phyloP scores from a whole-genome alignment of 2,329 filamentous ascomycete species.

The Epichloe gansuensis region DNA sequence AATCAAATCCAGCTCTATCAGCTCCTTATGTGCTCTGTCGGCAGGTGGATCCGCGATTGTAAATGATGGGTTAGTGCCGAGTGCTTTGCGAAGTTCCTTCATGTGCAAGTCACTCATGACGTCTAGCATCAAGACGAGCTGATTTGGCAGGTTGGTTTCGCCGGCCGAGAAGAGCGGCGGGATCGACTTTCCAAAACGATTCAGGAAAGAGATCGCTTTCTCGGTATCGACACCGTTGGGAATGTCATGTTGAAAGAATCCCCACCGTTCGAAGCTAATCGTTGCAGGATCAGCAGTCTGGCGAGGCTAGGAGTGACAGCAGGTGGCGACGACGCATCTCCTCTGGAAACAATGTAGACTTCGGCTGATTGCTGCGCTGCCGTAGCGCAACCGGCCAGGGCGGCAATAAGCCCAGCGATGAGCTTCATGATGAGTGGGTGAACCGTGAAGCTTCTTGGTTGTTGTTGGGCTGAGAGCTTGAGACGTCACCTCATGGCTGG shows the following conservation, averaged over 20 bases:
- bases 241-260: slow-evolving; percentile 35
- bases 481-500: slow-evolving; percentile 18
- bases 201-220: slow-evolving; percentile 44
- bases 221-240: slow-evolving; percentile 27
- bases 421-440: slow-evolving; percentile 29
- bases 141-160: slow-evolving; percentile 26
- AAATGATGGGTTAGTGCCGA: slow-evolving; percentile 33
- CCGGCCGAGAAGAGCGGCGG: slow-evolving; percentile 35
- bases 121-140: slow-evolving; percentile 49
- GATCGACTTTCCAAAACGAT: slow-evolving; percentile 44
- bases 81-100: slow-evolving; percentile 27
- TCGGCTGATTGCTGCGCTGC: slow-evolving; percentile 32
- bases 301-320: slow-evolving; percentile 41
- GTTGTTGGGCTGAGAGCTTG: slow-evolving; percentile 11
- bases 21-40: slow-evolving; percentile 27
- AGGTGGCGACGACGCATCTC: slow-evolving; percentile 21
- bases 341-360: slow-evolving; percentile 39
- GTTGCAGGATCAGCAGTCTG: slow-evolving; percentile 46
- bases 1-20: slow-evolving; percentile 28
- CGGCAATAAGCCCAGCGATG: slow-evolving; percentile 26
- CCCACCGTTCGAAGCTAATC: slow-evolving; percentile 35
- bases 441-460: slow-evolving; percentile 22
- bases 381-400: slow-evolving; percentile 25
- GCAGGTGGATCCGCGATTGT: slow-evolving; percentile 34
- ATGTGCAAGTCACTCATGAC: slow-evolving; percentile 38